Base-by-base conservation (phyloP, 2,329 filamentous ascomycete genomes). In the Didymella exigua region DNA sequence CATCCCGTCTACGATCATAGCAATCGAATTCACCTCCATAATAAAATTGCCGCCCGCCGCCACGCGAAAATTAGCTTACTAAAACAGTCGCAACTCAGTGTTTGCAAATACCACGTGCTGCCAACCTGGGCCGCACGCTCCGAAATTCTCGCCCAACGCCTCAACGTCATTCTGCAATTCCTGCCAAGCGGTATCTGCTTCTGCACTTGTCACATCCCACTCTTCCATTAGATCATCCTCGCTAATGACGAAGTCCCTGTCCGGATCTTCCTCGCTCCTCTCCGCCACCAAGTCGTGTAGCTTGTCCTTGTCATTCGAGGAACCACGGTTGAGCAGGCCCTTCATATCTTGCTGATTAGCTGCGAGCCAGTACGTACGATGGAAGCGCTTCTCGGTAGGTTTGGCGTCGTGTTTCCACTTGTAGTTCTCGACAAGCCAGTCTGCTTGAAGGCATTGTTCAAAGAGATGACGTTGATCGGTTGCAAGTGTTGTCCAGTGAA, bases 331-430 rank as follows among this genome's bases (percentile, higher is more conserved):
- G n/a, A 72, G 53, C 37, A 73, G 16, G 2, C 36, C 48, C 0
- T 47, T 45, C 6, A 71, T 24, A 2, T 51, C 50, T 4, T 11
- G 8, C 44, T 58, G 54, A 2, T 63, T 67, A 0, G 70, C 70
- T 0, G 63, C 59, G 3, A 66, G 44, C 69, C 69, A 72, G 41
- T 72, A 73, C 7, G 69, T 67, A 1, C 55, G 56, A 37, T 72
- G 69, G 29, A 69, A 73, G 2, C 69, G 60, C 34, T 46, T 60
- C n/a, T 68, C 60, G 1, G 8, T 45, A 2, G 67, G 54, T 3
- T 46, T 60, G 7, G 13, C 60, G 16, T 60, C 41, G 6, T 21
- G 13, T 2, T 23, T 13, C 68, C 69, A 72, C 6, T 37, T 56
- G 1, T 52, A 10, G 26, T 61, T 54, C 6, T 59, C 14, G 3